Evolutionary conservation across 2,329 filamentous ascomycete genomes (phyloP).

Genomic region (Xylariaceae sp.): DNA sequence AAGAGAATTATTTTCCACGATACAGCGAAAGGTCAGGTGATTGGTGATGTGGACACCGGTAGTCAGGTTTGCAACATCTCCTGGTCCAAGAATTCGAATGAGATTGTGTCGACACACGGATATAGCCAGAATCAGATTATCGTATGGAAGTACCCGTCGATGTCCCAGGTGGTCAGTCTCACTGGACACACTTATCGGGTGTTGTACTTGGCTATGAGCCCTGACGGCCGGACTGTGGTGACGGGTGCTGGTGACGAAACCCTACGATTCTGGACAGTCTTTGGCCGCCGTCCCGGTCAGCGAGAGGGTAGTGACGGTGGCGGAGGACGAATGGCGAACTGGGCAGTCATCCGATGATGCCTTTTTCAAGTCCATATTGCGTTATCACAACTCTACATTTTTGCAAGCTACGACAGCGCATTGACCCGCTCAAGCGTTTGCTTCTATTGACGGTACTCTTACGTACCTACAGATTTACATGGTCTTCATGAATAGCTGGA

Average conservation of each 20-base stretch:
- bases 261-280: conserved; percentile 92
- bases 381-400: conserved; percentile 7
- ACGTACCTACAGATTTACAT: conserved; percentile 7
- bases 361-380: neutral
- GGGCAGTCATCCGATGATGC: conserved; percentile 71
- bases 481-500: conserved; percentile 7
- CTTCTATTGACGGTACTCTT: conserved; percentile 18
- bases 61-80: conserved; percentile 98
- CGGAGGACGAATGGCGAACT: conserved; percentile 63
- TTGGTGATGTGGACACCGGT: conserved; percentile 90
- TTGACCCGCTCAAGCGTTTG: conserved; percentile 14
- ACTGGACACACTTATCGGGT: conserved; percentile 97
- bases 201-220: conserved; percentile 94
- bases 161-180: conserved; percentile 92
- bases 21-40: conserved; percentile 71
- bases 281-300: conserved; percentile 72
- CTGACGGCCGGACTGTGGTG: conserved; percentile 87
- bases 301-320: conserved; percentile 61
- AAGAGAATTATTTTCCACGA: conserved; percentile 98
- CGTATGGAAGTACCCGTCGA: conserved; percentile 98
- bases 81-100: conserved; percentile 96
- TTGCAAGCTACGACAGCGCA: conserved; percentile 9
- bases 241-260: conserved; percentile 97
- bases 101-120: conserved; percentile 94
- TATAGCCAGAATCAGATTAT: conserved; percentile 99